These are phyloP conservation scores for Aspergillus floridensis DNA, from an alignment of 2,329 filamentous ascomycete species.

Conservation along the genomic window DNA sequence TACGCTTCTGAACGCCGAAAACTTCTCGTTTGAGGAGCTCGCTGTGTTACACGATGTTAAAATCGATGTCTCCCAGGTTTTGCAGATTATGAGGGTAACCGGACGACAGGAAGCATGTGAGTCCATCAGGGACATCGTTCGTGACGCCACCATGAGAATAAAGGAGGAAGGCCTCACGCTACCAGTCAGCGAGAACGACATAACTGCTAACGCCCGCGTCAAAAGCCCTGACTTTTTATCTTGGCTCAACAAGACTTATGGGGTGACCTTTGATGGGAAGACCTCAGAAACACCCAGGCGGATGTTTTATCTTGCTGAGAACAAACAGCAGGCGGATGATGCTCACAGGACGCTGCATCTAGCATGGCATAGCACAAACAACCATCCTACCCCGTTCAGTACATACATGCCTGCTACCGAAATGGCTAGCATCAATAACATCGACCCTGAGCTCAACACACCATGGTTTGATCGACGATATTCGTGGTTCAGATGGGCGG, in stretches of 20 bases:
- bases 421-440: conserved; percentile 24
- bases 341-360: conserved; percentile 37
- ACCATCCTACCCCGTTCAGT: conserved; percentile 29
- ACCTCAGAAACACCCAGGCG: conserved; percentile 20
- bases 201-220: conserved; percentile 17
- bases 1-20: conserved; percentile 32
- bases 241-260: conserved; percentile 33
- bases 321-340: conserved; percentile 30
- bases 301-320: conserved; percentile 35
- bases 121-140: conserved; percentile 33
- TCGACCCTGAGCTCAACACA: conserved; percentile 22
- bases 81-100: conserved; percentile 37
- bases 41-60: conserved; percentile 34
- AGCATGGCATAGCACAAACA: conserved; percentile 22
- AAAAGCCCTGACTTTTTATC: conserved; percentile 29
- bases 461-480: conserved; percentile 34
- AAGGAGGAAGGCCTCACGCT: conserved; percentile 28
- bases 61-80: conserved; percentile 36
- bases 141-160: conserved; percentile 31
- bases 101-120: conserved; percentile 34
- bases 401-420: conserved; percentile 35
- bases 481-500: conserved; percentile 41
- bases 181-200: conserved; percentile 6
- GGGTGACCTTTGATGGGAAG: conserved; percentile 28
- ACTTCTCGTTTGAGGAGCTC: conserved; percentile 39